Conservation (phyloP, 225 moss, liverwort and hornwort genomes). For the Polytrichum formosum region DNA sequence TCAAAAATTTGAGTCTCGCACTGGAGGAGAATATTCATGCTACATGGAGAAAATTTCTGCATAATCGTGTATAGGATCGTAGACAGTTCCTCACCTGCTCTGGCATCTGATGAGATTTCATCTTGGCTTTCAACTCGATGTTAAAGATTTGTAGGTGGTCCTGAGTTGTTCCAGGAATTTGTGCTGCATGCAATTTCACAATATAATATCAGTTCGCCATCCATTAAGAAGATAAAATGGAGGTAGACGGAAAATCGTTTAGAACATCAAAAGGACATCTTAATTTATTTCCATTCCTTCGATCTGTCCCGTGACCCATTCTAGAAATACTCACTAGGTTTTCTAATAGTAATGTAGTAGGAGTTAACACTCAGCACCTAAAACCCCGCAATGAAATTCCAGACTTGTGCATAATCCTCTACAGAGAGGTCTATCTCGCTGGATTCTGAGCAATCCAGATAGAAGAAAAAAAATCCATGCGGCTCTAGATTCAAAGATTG, state of each 20-base stretch:
- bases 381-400: no score
- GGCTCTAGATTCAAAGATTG: no score
- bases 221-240: not conserved
- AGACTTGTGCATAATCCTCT: no score
- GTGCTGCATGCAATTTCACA: constrained; percentile 41
- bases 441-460: no score
- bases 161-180: constrained; percentile 75
- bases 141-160: constrained; percentile 94
- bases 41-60: no score
- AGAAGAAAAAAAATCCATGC: no score
- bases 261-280: not conserved
- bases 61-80: not conserved
- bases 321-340: no score
- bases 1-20: not conserved
- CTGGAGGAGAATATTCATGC: no score
- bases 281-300: not conserved
- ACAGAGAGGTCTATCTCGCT: no score
- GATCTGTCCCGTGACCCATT: no score
- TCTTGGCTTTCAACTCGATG: constrained; percentile 89
- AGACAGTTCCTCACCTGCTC: constrained; percentile 66
- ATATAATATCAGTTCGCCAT: not conserved
- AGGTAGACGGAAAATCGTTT: not conserved
- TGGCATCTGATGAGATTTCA: constrained; percentile 94
- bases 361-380: no score
- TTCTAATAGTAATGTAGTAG: no score